phyloP scores from a whole-genome alignment of 345 rosid genomes.

The Schrenkiella parvula region DNA sequence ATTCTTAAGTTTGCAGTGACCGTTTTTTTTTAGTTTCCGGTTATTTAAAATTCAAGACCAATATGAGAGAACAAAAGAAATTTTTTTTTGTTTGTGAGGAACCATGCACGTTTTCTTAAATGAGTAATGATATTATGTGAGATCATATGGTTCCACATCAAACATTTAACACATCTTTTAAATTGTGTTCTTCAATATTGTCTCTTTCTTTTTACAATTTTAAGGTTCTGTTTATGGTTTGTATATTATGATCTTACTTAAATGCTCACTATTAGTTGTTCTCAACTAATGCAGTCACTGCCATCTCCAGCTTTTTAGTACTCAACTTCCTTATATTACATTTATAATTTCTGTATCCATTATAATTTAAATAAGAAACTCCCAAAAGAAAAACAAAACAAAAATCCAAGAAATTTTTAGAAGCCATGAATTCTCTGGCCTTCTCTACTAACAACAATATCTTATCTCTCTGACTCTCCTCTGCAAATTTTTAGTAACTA shows the following conservation, averaged over 20 bases:
- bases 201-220: constrained; percentile 14
- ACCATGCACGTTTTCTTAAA: constrained; percentile 17
- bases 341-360: constrained; percentile 6
- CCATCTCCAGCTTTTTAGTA: constrained; percentile 26
- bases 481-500: constrained; percentile 11
- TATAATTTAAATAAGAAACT: constrained; percentile 8
- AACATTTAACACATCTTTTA: constrained; percentile 14
- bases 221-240: constrained; percentile 14
- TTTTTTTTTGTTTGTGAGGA: too few species aligned
- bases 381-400: neutral
- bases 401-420: constrained; percentile 10
- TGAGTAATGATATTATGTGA: neutral
- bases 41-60: too few species aligned
- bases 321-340: constrained; percentile 20
- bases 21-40: too few species aligned
- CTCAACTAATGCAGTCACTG: constrained; percentile 18
- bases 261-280: constrained; percentile 18
- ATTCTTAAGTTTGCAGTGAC: too few species aligned
- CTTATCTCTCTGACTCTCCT: constrained; percentile 28
- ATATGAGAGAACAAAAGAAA: too few species aligned
- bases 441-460: constrained; percentile 21
- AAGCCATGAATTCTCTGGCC: constrained; percentile 22
- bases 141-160: constrained; percentile 6
- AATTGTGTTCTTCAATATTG: constrained; percentile 2
- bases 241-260: neutral